Evolutionary conservation across 2,329 filamentous ascomycete genomes (phyloP).

Genomic region (Botrytis cinerea): DNA sequence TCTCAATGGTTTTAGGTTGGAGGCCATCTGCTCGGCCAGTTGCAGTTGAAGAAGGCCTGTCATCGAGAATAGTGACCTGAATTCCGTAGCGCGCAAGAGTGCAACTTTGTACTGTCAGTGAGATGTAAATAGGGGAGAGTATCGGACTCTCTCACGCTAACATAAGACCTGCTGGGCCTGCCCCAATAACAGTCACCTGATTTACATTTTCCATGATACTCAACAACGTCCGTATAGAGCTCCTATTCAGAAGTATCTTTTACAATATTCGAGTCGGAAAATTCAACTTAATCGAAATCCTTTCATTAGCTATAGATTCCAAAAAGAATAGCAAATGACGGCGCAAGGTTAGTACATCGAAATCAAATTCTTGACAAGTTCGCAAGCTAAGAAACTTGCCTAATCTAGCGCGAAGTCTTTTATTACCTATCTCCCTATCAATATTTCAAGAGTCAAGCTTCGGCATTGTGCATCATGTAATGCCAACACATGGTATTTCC

Average conservation of each 20-base stretch:
- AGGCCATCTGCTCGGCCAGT: conserved; percentile 64
- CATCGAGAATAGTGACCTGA: conserved; percentile 66
- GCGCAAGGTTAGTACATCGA: not conserved
- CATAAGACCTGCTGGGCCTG: conserved; percentile 50
- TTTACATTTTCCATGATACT: conserved; percentile 15
- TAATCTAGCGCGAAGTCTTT: not conserved
- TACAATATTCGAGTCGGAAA: not conserved
- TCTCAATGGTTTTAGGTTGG: conserved; percentile 62
- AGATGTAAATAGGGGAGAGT: not conserved
- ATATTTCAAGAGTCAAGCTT: not conserved
- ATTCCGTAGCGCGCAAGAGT: conserved; percentile 58
- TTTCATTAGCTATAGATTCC: not conserved
- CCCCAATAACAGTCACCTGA: conserved; percentile 44
- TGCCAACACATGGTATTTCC: conserved; percentile 3
- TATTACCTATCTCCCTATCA: conserved; percentile 3
- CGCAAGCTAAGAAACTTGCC: not conserved
- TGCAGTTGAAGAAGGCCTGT: conserved; percentile 64
- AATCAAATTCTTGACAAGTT: not conserved
- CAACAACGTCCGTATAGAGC: not conserved
- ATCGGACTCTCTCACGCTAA: conserved; percentile 32
- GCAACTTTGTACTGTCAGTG: conserved; percentile 54
- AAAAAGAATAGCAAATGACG: not conserved
- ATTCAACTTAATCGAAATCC: not conserved
- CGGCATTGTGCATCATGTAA: conserved; percentile 9
- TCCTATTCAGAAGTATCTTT: not conserved